These are phyloP conservation scores for Westerdykella sp. DNA, from an alignment of 2,329 filamentous ascomycete genomes.

Conservation along the genomic window DNA sequence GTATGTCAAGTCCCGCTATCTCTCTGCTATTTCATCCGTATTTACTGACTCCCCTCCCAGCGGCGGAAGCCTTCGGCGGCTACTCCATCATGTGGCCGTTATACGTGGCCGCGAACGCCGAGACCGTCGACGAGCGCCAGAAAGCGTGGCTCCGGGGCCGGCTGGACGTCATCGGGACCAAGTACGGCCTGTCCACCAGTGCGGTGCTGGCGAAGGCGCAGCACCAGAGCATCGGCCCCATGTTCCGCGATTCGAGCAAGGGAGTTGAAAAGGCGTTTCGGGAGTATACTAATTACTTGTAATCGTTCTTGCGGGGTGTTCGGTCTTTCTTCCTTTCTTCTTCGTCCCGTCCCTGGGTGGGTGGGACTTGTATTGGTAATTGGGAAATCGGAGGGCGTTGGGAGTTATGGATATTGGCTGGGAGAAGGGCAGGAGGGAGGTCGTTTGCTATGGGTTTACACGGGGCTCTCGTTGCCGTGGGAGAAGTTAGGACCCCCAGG, in stretches of 20 bases:
- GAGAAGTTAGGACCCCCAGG: too few species aligned
- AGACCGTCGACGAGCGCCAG: conserved; percentile 32
- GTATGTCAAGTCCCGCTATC: conserved; percentile 13
- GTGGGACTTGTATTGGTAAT: too few species aligned
- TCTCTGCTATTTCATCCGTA: neutral
- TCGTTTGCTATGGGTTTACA: too few species aligned
- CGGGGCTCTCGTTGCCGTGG: too few species aligned
- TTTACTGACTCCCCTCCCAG: conserved; percentile 16
- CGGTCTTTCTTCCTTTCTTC: too few species aligned
- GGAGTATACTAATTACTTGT: too few species aligned
- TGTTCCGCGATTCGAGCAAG: conserved; percentile 16
- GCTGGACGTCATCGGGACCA: conserved; percentile 31
- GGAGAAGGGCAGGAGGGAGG: too few species aligned
- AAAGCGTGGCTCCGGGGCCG: conserved; percentile 34
- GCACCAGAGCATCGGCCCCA: conserved; percentile 31
- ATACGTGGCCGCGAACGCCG: conserved; percentile 35
- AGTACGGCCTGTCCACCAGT: conserved; percentile 33
- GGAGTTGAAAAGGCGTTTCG: too few species aligned
- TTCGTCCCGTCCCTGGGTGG: too few species aligned
- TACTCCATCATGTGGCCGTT: conserved; percentile 40
- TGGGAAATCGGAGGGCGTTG: too few species aligned
- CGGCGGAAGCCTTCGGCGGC: conserved; percentile 35
- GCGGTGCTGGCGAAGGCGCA: conserved; percentile 33
- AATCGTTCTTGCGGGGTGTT: too few species aligned
- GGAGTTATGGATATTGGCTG: too few species aligned